Evolutionary conservation across 2,329 filamentous ascomycete genomes (phyloP).

Genomic region (Mycocentrospora acerina): DNA sequence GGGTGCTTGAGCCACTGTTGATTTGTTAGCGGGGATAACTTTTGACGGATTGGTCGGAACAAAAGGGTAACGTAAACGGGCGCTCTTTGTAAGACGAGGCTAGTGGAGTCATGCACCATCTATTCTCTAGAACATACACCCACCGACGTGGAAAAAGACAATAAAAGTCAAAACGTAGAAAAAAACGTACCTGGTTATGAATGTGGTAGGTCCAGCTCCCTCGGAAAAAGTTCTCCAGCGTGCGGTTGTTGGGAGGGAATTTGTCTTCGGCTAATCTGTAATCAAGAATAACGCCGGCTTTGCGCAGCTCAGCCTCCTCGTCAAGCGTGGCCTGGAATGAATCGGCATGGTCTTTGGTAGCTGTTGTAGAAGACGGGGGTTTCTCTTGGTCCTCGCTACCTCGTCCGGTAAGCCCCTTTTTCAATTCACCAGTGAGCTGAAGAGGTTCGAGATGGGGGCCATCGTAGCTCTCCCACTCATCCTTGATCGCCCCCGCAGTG

Average conservation of each 20-base stretch:
- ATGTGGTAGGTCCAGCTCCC: slow-evolving; percentile 61
- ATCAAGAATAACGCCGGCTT: slow-evolving; percentile 44
- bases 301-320: slow-evolving; percentile 44
- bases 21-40: slow-evolving; percentile 22
- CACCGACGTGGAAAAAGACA: too few species aligned
- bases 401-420: slow-evolving; percentile 29
- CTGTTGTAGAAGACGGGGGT: slow-evolving; percentile 29
- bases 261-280: slow-evolving; percentile 54
- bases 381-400: slow-evolving; percentile 27
- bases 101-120: background rate
- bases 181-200: slow-evolving; percentile 55
- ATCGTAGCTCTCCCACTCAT: slow-evolving; percentile 57
- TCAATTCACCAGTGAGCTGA: slow-evolving; percentile 28
- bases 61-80: slow-evolving; percentile 1
- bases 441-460: slow-evolving; percentile 45
- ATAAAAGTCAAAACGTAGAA: too few species aligned
- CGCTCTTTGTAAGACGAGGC: slow-evolving; percentile 1
- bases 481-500: slow-evolving; percentile 47
- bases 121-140: background rate
- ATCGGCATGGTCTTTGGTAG: slow-evolving; percentile 30
- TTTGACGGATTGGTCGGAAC: slow-evolving; percentile 14
- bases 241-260: slow-evolving; percentile 59
- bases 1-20: slow-evolving; percentile 57
- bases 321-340: slow-evolving; percentile 45
- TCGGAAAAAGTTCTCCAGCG: slow-evolving; percentile 57